phyloP scores from a whole-genome alignment of 495 filamentous ascomycete genomes.

The Xylaria grammica region DNA sequence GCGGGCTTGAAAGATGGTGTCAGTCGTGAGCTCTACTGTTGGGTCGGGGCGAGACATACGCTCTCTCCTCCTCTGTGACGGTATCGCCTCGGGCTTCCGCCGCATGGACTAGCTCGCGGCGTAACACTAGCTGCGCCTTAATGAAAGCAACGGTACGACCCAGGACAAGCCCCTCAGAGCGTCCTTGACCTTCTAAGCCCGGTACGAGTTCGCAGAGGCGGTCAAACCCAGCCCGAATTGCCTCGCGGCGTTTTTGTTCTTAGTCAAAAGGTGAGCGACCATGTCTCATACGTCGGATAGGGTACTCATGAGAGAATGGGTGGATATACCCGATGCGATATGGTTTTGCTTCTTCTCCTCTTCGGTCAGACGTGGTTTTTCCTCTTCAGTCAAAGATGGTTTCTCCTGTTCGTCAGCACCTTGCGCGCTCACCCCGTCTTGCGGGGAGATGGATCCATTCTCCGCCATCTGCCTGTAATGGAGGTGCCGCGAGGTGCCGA shows the following conservation, averaged over 20 bases:
- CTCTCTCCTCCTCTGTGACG: constrained; percentile 47
- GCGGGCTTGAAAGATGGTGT: background rate
- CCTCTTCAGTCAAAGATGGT: constrained; percentile 79
- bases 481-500: no score
- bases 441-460: constrained; percentile 34
- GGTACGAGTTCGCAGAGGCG: constrained; percentile 81
- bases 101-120: constrained; percentile 64
- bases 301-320: background rate
- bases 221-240: constrained; percentile 88
- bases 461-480: constrained; percentile 31
- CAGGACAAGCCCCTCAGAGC: constrained; percentile 84
- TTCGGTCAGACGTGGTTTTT: constrained; percentile 80
- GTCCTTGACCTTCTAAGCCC: constrained; percentile 78
- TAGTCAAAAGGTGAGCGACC: background rate
- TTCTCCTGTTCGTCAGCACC: constrained; percentile 59
- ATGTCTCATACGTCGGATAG: background rate
- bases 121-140: constrained; percentile 64
- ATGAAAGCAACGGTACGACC: constrained; percentile 77
- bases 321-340: constrained; percentile 66
- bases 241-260: constrained; percentile 88
- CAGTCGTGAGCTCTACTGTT: background rate
- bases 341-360: constrained; percentile 92
- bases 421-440: constrained; percentile 28
- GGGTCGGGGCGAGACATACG: constrained; percentile 21
- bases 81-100: constrained; percentile 65